Evolutionary conservation across 164 flowering plant genomes (phyloP).

Genomic region (Amborella trichopoda): DNA sequence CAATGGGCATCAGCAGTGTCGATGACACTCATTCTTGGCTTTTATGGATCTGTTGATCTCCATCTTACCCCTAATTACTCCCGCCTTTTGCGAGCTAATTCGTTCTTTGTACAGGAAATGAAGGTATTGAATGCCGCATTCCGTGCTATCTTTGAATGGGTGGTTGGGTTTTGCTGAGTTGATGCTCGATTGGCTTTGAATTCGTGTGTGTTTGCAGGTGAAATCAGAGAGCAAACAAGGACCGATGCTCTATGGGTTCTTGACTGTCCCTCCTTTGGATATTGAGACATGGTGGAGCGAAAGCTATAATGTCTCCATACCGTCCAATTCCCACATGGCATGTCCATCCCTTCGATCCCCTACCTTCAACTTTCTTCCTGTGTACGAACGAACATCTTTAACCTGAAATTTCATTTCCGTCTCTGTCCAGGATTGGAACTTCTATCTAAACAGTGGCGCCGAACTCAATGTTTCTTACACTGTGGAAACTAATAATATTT

Average conservation of each 20-base stretch:
- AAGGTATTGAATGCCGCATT: constrained; percentile 22
- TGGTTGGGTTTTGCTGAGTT: constrained; percentile 2
- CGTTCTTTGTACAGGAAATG: constrained; percentile 42
- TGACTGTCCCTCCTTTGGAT: constrained; percentile 30
- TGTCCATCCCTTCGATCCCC: too few species aligned
- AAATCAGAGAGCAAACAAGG: constrained; percentile 22
- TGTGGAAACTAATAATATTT: constrained; percentile 23
- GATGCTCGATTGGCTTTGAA: too few species aligned
- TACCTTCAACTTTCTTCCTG: too few species aligned
- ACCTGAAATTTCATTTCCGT: too few species aligned
- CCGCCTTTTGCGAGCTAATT: constrained; percentile 27
- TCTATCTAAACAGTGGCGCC: constrained; percentile 44
- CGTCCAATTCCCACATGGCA: constrained; percentile 30
- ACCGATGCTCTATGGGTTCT: constrained; percentile 42
- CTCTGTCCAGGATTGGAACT: constrained; percentile 48
- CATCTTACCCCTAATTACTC: constrained; percentile 46
- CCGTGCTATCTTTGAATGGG: not conserved
- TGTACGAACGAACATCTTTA: too few species aligned
- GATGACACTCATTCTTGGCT: constrained; percentile 45
- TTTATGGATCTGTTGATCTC: constrained; percentile 35
- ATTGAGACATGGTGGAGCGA: constrained; percentile 36
- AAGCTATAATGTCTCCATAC: constrained; percentile 20
- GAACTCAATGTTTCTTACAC: constrained; percentile 31
- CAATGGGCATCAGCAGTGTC: constrained; percentile 30
- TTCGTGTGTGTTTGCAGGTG: constrained; percentile 31